phyloP scores from a whole-genome alignment of 768 basidiomycete genomes.

The Tephrocybe sp. region DNA sequence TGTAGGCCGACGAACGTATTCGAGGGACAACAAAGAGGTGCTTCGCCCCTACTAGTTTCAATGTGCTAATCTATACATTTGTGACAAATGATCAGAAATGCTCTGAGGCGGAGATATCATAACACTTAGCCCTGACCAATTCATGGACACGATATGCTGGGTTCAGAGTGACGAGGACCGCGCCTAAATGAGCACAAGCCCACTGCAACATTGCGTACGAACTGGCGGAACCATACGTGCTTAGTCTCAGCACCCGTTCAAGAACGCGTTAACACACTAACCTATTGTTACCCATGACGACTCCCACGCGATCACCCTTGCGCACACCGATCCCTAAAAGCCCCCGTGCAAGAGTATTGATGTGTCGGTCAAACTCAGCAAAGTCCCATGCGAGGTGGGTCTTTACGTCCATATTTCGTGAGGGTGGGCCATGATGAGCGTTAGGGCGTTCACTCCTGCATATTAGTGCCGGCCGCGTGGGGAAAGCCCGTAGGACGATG shows the following conservation, averaged over 20 bases:
- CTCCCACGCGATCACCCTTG: constrained; percentile 75
- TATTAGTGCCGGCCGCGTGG: constrained; percentile 58
- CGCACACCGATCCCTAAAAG: constrained; percentile 65
- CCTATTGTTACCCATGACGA: constrained; percentile 88
- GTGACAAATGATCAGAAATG: not conserved
- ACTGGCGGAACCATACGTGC: constrained; percentile 31
- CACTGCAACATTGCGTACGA: constrained; percentile 81
- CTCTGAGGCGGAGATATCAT: not conserved
- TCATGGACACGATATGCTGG: constrained; percentile 75
- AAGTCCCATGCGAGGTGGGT: constrained; percentile 73
- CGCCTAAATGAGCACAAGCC: constrained; percentile 86
- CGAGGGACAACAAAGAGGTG: constrained; percentile 73
- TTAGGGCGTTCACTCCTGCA: constrained; percentile 57
- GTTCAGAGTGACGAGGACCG: constrained; percentile 78
- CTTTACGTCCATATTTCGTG: constrained; percentile 44
- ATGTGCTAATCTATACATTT: constrained; percentile 57
- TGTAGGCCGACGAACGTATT: constrained; percentile 62
- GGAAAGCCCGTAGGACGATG: constrained; percentile 50
- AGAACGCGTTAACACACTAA: constrained; percentile 25
- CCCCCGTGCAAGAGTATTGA: constrained; percentile 67
- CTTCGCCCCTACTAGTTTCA: constrained; percentile 62
- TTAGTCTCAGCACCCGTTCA: not conserved
- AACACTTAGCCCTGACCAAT: constrained; percentile 47
- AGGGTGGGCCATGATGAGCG: constrained; percentile 59
- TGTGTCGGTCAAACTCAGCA: constrained; percentile 63